Percentiles rank a stretch among this genome's conserved stretches.
Conservation (phyloP, 257 asterid genomes). For the Forsythia suspensa region DNA sequence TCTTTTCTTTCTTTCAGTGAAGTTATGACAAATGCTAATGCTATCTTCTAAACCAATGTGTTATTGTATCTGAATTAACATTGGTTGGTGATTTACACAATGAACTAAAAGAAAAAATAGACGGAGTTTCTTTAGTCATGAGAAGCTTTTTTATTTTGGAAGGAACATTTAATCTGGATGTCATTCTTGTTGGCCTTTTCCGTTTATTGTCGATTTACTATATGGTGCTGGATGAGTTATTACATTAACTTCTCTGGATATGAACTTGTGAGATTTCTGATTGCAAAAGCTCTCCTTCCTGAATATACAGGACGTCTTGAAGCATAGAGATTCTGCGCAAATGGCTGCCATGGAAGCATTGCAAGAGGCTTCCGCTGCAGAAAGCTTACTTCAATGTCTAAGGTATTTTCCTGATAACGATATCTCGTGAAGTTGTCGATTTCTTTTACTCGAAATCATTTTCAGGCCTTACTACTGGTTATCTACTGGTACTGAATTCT, state of each 20-base stretch:
- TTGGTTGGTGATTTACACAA: background rate
- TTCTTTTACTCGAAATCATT: background rate
- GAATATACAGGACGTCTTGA: conserved; percentile 70
- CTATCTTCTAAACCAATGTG: background rate
- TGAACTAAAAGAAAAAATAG: conserved; percentile 1
- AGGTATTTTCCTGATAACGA: conserved; percentile 48
- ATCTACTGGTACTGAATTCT: background rate
- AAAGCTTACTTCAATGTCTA: conserved; percentile 83
- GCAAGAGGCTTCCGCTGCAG: conserved; percentile 88
- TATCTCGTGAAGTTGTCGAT: background rate
- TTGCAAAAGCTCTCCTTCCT: conserved; percentile 23
- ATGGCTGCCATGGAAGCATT: conserved; percentile 93
- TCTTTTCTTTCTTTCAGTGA: background rate
- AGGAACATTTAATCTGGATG: conserved; percentile 1
- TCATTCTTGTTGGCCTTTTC: background rate
- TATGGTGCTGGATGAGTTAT: conserved; percentile 9
- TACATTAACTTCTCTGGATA: conserved; percentile 5
- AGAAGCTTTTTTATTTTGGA: background rate
- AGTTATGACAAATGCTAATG: background rate
- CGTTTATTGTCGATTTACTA: background rate
- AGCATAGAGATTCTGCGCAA: conserved; percentile 89
- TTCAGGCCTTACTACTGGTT: background rate
- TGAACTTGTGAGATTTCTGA: conserved; percentile 14
- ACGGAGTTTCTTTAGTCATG: conserved; percentile 3
- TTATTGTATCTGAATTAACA: background rate